Evolutionary conservation across 1,139 yeast species (phyloP).

Genomic region (Saccharomyces hybrid): DNA sequence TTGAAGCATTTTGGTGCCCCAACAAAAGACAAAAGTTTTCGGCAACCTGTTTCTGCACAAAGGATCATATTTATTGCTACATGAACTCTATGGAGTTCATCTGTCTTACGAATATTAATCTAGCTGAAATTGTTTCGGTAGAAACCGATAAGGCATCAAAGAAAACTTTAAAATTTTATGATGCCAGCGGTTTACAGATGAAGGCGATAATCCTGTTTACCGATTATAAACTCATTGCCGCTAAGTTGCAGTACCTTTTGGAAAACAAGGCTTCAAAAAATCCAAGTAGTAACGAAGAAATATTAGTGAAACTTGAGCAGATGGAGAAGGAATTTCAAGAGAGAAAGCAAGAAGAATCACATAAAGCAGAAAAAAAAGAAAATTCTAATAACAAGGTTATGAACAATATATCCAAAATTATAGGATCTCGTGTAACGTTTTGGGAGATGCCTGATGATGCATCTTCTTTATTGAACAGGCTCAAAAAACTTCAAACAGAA

Average conservation of each 20-base stretch:
- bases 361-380: constrained; percentile 4
- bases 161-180: constrained; percentile 54
- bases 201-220: constrained; percentile 56
- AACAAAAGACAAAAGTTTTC: constrained; percentile 65
- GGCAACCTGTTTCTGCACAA: constrained; percentile 63
- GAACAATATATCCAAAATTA: neutral
- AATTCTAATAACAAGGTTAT: neutral
- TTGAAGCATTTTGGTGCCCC: constrained; percentile 64
- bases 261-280: constrained; percentile 42
- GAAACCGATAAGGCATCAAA: constrained; percentile 38
- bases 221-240: constrained; percentile 49
- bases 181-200: constrained; percentile 49
- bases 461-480: constrained; percentile 15
- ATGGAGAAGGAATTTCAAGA: constrained; percentile 28
- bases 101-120: constrained; percentile 45
- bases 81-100: constrained; percentile 73
- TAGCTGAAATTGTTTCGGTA: constrained; percentile 51
- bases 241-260: constrained; percentile 47
- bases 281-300: constrained; percentile 32
- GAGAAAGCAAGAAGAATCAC: constrained; percentile 24
- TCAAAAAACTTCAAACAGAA: constrained; percentile 22
- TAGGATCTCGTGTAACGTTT: constrained; percentile 10
- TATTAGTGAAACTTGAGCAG: constrained; percentile 21
- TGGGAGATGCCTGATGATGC: constrained; percentile 20
- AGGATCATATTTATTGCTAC: constrained; percentile 52